These are phyloP conservation scores for Trichoderma arundinaceum DNA, from an alignment of 2,329 filamentous ascomycete species.

Conservation along the genomic window DNA sequence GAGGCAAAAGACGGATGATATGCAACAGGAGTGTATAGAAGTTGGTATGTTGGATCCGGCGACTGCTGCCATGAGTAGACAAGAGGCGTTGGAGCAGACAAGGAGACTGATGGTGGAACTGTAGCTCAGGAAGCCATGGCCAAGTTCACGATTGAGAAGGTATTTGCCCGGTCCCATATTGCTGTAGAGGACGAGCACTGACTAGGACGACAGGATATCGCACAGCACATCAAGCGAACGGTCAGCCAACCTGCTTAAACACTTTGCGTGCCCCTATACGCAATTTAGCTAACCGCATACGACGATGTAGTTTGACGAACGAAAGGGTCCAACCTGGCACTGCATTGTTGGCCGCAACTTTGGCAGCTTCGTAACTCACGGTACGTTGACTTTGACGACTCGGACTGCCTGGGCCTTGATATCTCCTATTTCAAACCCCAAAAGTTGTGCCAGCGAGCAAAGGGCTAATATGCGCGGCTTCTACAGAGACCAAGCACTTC, in stretches of 20 bases:
- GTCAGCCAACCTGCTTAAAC: constrained; percentile 54
- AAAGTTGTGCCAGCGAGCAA: neutral
- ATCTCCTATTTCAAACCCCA: neutral
- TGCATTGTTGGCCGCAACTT: constrained; percentile 99
- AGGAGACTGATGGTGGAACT: constrained; percentile 38
- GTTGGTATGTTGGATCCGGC: constrained; percentile 70
- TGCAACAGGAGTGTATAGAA: constrained; percentile 95
- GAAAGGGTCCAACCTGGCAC: constrained; percentile 98
- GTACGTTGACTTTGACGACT: constrained; percentile 56
- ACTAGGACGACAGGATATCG: constrained; percentile 76
- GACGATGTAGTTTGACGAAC: constrained; percentile 79
- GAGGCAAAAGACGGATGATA: constrained; percentile 79
- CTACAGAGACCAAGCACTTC: constrained; percentile 95
- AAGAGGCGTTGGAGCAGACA: constrained; percentile 18
- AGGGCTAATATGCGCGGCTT: neutral
- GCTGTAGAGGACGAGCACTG: constrained; percentile 28
- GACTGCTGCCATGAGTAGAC: neutral
- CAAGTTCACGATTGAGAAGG: constrained; percentile 68
- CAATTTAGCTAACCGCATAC: constrained; percentile 22
- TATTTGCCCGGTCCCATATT: constrained; percentile 35
- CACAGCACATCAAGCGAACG: constrained; percentile 93
- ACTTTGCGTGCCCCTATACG: neutral
- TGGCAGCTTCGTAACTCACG: constrained; percentile 97
- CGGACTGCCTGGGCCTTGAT: neutral
- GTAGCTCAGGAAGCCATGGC: constrained; percentile 67